Evolutionary conservation across 1,139 yeast genomes (phyloP), one percentile per base, ranked within the genome.

Genomic region (Suhomyces yuchorum): DNA sequence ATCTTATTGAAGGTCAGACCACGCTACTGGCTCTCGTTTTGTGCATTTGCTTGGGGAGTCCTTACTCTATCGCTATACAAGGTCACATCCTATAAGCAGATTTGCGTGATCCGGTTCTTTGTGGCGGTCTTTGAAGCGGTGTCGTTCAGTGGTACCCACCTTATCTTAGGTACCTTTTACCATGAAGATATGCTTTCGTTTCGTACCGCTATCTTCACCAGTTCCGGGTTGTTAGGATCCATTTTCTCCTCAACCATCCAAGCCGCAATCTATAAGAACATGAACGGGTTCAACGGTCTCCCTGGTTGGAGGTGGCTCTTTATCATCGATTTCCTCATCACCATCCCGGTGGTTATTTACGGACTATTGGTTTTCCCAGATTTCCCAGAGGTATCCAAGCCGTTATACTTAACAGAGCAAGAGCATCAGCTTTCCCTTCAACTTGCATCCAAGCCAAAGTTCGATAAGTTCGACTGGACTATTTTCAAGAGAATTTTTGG

Each of bases 351-450:
- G 40, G 77, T 80, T 4, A 47, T 80, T 20, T 78, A 77, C 50
- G 85, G 86, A 1, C 73, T 81, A 42, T 50, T 81, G 12, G 77
- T 74, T 56, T 80, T 82, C 63, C 86, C 86, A 15, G 85, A 81
- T 55, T 71, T 81, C 2, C 87, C 87, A 37, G 77, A 78, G 1
- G 73, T 72, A 34, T 59, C 65, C 37, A 68, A 65, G 54, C 64
- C 70, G 4, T 65, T 66, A 45, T 70, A 67, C 54, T 61, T 71
- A 42, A 62, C 67, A 12, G 62, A 65, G 23, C 75, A 69, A 46
- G 77, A 72, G 46, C 66, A 68, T 39, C 57, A 66, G 45, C 46
- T 71, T n/a, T 68, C 69, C n/a, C 55, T 66, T 39, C 50, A 47
- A 26, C 58, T 66, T 35, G 44, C 73, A 15, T 67, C 68, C 8